phyloP scores from a whole-genome alignment of 352 stramenopile species.

The Pythium sp. region DNA sequence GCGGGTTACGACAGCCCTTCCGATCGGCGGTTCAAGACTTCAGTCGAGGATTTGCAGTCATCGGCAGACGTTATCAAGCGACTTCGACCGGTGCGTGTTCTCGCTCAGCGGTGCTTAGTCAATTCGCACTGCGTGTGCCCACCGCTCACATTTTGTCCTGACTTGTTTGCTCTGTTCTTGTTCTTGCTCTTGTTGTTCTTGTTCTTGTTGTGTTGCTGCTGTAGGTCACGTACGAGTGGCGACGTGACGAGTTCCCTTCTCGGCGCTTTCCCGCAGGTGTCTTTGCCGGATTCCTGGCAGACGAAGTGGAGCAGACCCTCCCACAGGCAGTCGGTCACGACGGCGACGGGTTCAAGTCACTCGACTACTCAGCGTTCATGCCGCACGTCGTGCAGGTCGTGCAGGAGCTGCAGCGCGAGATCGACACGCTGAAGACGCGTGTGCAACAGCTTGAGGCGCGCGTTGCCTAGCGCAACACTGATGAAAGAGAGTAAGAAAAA shows the following conservation, averaged over 20 bases:
- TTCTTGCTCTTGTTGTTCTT: no score
- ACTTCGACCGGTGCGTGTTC: slow-evolving; percentile 38
- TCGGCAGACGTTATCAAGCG: slow-evolving; percentile 24
- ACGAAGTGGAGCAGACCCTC: slow-evolving; percentile 59
- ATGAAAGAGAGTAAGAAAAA: not conserved
- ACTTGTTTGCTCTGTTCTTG: not conserved
- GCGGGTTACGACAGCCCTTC: slow-evolving; percentile 16
- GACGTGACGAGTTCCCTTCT: slow-evolving; percentile 36
- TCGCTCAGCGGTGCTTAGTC: not conserved
- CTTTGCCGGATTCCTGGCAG: slow-evolving; percentile 56
- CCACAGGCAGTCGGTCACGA: slow-evolving; percentile 53
- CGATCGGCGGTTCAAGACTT: slow-evolving; percentile 41
- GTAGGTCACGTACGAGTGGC: slow-evolving; percentile 55
- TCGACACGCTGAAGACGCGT: slow-evolving; percentile 14
- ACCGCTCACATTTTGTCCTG: not conserved
- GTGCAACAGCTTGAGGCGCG: slow-evolving; percentile 21
- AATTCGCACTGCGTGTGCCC: not conserved
- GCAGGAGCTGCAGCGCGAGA: slow-evolving; percentile 50
- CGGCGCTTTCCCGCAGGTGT: slow-evolving; percentile 35
- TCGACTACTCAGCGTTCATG: slow-evolving; percentile 58
- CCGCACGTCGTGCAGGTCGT: slow-evolving; percentile 54
- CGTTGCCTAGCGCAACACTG: not conserved
- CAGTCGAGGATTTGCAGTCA: slow-evolving; percentile 23
- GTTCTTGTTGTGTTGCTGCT: not conserved
- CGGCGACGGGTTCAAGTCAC: slow-evolving; percentile 41